These are phyloP conservation scores for Salix caprea DNA, from an alignment of 345 rosid species.

Conservation along the genomic window DNA sequence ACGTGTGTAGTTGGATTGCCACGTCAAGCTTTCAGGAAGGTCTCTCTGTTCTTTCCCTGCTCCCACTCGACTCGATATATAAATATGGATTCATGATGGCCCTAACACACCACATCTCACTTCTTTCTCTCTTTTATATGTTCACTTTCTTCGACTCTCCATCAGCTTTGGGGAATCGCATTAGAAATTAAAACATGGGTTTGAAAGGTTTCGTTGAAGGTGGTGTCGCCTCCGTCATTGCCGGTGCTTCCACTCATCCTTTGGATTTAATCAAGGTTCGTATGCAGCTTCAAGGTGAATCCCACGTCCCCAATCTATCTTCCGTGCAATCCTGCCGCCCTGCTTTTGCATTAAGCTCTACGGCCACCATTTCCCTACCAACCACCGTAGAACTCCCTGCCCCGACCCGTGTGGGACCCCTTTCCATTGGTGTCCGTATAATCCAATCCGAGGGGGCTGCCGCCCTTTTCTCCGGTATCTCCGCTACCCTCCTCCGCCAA, in stretches of 20 bases:
- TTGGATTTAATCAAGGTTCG: slow-evolving; percentile 13
- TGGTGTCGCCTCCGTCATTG: slow-evolving; percentile 6
- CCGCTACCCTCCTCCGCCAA: slow-evolving; percentile 6
- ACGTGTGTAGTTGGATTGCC: no score
- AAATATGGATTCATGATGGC: no score
- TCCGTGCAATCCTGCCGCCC: background rate
- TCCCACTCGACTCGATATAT: no score
- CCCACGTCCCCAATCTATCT: background rate
- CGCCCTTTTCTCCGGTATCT: background rate
- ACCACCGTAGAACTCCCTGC: background rate
- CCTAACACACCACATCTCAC: no score
- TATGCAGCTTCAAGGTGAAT: slow-evolving; percentile 8
- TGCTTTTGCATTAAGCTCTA: background rate
- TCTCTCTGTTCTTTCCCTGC: no score
- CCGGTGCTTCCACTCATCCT: slow-evolving; percentile 10
- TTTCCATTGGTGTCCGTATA: background rate
- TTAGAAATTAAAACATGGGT: background rate
- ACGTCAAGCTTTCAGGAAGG: no score
- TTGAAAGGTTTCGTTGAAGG: slow-evolving; percentile 12
- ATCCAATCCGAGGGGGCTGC: background rate
- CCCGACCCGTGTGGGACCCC: background rate
- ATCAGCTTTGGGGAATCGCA: no score
- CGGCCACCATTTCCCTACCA: background rate
- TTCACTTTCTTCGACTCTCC: no score
- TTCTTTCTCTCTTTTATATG: no score